Base-by-base conservation (phyloP, 192 early-diverging fungal genomes). In the Mortierella claussenii region DNA sequence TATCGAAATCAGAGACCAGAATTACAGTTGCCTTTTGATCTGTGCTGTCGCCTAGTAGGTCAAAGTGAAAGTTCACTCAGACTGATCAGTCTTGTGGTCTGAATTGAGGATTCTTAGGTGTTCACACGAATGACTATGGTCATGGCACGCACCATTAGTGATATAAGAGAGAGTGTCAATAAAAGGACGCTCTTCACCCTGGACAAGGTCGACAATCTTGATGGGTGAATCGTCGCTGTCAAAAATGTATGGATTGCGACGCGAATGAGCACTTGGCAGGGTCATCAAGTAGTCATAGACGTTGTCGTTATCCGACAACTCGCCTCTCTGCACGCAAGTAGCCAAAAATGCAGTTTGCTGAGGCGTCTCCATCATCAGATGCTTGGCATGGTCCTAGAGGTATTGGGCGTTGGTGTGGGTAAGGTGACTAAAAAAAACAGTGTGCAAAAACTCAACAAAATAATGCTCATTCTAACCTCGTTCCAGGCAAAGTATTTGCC, bases 241-340 rank as follows among this genome's bases (percentile, higher is more conserved):
- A 68, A 88, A 86, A 51, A 95, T 81, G 53, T 86, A 83, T 7
- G 83, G 63, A 73, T 91, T 96, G 45, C 97, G 89, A 21, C 82
- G 71, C 10, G 63, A 23, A n/a, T 85, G 60, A 0, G 93, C 87
- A 43, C 79, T 69, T 18, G 90, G 85, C 57, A 85, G 75, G 3
- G 86, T 88, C 53, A 94, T 69, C 10, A 97, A 83, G 56, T 87
- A 88, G 0, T 93, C 91, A 47, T 92, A 94, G 11, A 96, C 40
- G 36, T 92, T 61, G 13, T 79, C 78, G 4, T 82, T 65, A 20
- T 89, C 79, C 0, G 57, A 28, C 18, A 98, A 69, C 36, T 82
- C 60, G 9, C 81, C 83, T 11, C 68, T 21, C 28, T 48, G 36
- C 10, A 58, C 20, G 8, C 63, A 55, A 59, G 44, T 33, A 2